Conservation (phyloP, 2,329 filamentous ascomycete genomes). For the Botrytis paeoniae region DNA sequence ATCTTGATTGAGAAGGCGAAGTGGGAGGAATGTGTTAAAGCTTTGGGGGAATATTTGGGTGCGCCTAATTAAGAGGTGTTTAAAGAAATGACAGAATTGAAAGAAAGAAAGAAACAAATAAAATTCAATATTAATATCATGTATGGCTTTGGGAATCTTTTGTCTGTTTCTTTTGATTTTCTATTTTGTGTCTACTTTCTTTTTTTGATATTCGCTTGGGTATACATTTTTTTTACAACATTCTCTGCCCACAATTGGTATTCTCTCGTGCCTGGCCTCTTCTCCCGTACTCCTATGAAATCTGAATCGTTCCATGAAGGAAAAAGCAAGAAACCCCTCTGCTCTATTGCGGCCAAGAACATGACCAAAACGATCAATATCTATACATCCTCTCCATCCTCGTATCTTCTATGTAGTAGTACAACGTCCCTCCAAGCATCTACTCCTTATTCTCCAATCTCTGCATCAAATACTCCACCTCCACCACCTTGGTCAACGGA, state of each 20-base stretch:
- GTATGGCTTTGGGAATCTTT: neutral
- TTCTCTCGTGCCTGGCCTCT: neutral
- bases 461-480: constrained; percentile 98
- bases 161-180: neutral
- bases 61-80: constrained; percentile 39
- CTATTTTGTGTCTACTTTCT: neutral
- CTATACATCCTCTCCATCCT: neutral
- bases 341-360: neutral
- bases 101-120: constrained; percentile 12
- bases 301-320: neutral
- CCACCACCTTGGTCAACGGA: constrained; percentile 94
- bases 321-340: neutral
- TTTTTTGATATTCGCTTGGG: neutral
- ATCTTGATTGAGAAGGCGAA: constrained; percentile 79
- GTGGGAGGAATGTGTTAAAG: constrained; percentile 73
- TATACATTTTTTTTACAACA: neutral
- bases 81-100: neutral
- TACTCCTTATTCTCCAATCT: constrained; percentile 53
- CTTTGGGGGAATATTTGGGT: constrained; percentile 70
- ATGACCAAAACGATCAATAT: neutral
- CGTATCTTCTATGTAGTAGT: neutral
- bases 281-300: neutral
- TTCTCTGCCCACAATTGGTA: neutral
- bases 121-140: constrained; percentile 17
- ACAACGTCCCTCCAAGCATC: neutral